Conservation (phyloP, 495 filamentous ascomycete genomes). For the Neurospora sp. region DNA sequence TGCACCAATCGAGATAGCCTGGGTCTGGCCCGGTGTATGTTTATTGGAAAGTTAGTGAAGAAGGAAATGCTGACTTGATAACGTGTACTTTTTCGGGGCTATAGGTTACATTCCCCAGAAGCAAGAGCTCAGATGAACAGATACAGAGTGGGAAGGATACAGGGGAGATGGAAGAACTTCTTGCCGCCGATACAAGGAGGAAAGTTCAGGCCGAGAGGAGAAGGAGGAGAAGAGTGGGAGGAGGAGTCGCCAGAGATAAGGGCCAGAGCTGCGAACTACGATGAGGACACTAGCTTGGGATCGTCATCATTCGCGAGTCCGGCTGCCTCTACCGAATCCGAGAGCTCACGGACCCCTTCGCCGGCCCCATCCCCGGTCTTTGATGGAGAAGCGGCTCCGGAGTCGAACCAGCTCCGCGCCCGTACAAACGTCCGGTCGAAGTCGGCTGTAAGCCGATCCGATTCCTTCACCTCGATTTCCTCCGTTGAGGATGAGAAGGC, state of each 20-base stretch:
- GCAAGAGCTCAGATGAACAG: constrained; percentile 65
- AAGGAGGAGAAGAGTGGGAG: constrained; percentile 27
- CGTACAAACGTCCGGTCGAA: constrained; percentile 18
- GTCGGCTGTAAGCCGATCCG: constrained; percentile 16
- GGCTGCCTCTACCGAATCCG: constrained; percentile 3
- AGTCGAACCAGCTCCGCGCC: constrained; percentile 10
- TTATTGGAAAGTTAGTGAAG: neutral
- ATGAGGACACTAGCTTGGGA: constrained; percentile 5
- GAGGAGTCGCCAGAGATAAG: constrained; percentile 35
- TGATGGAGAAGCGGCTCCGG: constrained; percentile 30
- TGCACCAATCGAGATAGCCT: neutral
- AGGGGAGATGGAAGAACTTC: constrained; percentile 82
- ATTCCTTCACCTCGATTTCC: constrained; percentile 31
- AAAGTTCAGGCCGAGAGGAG: constrained; percentile 49
- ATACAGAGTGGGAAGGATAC: constrained; percentile 76
- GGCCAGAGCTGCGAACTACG: constrained; percentile 4
- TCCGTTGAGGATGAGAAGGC: constrained; percentile 34
- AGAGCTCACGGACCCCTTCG: constrained; percentile 37
- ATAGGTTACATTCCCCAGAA: constrained; percentile 74
- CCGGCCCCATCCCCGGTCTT: constrained; percentile 52
- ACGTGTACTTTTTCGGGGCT: neutral
- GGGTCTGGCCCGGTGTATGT: neutral
- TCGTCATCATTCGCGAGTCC: constrained; percentile 24
- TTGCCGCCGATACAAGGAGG: constrained; percentile 89
- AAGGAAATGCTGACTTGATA: neutral